Percentiles rank a stretch among this genome's conserved stretches.
phyloP scores from a whole-genome alignment of 140 eudicot genomes.

The Ambrosia hybrid region DNA sequence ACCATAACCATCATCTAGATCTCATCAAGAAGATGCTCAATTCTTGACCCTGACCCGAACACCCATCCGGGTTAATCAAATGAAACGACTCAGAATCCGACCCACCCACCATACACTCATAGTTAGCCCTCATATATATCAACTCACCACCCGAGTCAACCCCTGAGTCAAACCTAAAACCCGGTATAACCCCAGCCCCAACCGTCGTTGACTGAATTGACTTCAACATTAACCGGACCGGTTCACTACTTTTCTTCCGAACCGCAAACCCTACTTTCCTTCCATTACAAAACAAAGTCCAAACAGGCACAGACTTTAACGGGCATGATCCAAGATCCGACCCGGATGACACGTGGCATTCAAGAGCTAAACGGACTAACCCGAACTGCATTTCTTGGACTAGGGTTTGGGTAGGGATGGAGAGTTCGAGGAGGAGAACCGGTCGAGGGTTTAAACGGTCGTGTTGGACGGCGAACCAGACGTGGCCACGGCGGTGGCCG shows the following conservation, averaged over 20 bases:
- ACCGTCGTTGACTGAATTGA: constrained; percentile 73
- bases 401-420: constrained; percentile 71
- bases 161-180: constrained; percentile 47
- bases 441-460: constrained; percentile 65
- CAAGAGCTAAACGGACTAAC: constrained; percentile 75
- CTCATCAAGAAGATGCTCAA: constrained; percentile 89
- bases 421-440: constrained; percentile 79
- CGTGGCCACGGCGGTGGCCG: constrained; percentile 91
- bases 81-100: constrained; percentile 89
- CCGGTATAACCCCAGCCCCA: constrained; percentile 91
- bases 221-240: constrained; percentile 57
- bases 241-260: constrained; percentile 55
- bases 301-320: constrained; percentile 65
- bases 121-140: constrained; percentile 96
- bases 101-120: constrained; percentile 86
- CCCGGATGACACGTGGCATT: constrained; percentile 48
- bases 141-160: constrained; percentile 51
- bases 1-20: constrained; percentile 37
- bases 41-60: constrained; percentile 83
- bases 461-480: constrained; percentile 80
- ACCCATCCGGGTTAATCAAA: constrained; percentile 79
- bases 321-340: constrained; percentile 63
- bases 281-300: constrained; percentile 92
- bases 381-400: constrained; percentile 80
- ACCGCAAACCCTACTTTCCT: constrained; percentile 73